Conservation (phyloP, 306 rosid genomes). For the Vigna hirtella region DNA sequence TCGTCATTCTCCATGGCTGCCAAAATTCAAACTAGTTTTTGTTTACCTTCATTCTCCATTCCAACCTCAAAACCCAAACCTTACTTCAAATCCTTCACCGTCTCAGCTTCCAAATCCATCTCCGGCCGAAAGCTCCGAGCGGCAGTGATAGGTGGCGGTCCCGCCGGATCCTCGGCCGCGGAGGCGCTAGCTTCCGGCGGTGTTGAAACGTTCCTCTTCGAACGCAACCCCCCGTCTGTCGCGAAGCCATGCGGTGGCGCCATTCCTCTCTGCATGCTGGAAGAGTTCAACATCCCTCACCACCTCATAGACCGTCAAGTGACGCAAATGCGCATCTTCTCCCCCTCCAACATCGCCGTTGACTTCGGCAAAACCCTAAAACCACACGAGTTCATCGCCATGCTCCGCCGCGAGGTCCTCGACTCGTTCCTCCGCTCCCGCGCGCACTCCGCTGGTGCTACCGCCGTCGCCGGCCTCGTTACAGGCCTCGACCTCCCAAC, state of each 20-base stretch:
- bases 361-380: slow-evolving; percentile 84
- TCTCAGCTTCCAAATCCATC: slow-evolving; percentile 57
- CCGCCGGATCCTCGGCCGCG: slow-evolving; percentile 91
- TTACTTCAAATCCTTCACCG: slow-evolving; percentile 4
- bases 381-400: slow-evolving; percentile 81
- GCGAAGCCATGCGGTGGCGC: slow-evolving; percentile 99
- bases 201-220: slow-evolving; percentile 77
- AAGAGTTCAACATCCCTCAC: slow-evolving; percentile 77
- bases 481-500: slow-evolving; percentile 65
- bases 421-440: slow-evolving; percentile 88
- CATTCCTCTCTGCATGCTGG: slow-evolving; percentile 92
- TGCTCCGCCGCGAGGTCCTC: slow-evolving; percentile 93
- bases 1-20: slow-evolving; percentile 52
- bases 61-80: slow-evolving; percentile 30
- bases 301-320: slow-evolving; percentile 87
- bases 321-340: slow-evolving; percentile 73
- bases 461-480: slow-evolving; percentile 67
- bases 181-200: slow-evolving; percentile 88
- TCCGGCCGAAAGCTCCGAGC: slow-evolving; percentile 82
- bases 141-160: slow-evolving; percentile 92
- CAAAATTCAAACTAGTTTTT: slow-evolving; percentile 37
- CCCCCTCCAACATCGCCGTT: slow-evolving; percentile 89
- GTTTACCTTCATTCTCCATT: slow-evolving; percentile 36
- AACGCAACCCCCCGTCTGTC: slow-evolving; percentile 67
- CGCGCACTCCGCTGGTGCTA: slow-evolving; percentile 71